Percentiles rank a stretch among this genome's conserved stretches.
These are phyloP conservation scores for Ilyonectria destructans DNA, from an alignment of 2,329 filamentous ascomycete genomes.

Conservation along the genomic window DNA sequence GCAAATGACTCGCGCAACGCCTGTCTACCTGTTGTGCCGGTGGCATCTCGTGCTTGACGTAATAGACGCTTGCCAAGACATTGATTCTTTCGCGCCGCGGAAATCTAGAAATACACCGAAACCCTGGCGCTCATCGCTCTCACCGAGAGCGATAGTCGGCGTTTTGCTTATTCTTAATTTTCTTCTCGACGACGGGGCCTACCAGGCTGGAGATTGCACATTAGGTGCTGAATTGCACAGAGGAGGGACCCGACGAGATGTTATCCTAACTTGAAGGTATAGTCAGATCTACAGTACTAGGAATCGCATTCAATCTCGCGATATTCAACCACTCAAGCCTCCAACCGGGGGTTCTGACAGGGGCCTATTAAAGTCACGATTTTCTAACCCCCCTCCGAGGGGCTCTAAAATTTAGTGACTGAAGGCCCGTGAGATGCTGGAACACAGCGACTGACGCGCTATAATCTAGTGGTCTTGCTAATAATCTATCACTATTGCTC, in stretches of 20 bases:
- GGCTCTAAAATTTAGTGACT: too few relatives aligned
- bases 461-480: too few relatives aligned
- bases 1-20: neutral
- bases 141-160: slow-evolving; percentile 5
- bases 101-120: neutral
- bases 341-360: too few relatives aligned
- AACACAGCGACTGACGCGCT: too few relatives aligned
- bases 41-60: neutral
- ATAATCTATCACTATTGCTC: too few relatives aligned
- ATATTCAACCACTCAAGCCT: too few relatives aligned
- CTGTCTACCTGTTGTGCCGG: neutral
- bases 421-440: too few relatives aligned
- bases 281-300: too few relatives aligned
- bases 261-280: too few relatives aligned
- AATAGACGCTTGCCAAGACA: neutral
- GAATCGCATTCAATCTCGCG: too few relatives aligned
- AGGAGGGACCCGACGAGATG: neutral
- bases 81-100: neutral
- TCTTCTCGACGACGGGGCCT: slow-evolving; percentile 13
- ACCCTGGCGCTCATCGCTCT: neutral
- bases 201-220: neutral
- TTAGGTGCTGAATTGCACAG: neutral
- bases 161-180: slow-evolving; percentile 43
- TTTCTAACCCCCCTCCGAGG: fast-evolving
- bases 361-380: fast-evolving